Conservation (phyloP, 2,329 filamentous ascomycete genomes). For the Epichloe hybrida region DNA sequence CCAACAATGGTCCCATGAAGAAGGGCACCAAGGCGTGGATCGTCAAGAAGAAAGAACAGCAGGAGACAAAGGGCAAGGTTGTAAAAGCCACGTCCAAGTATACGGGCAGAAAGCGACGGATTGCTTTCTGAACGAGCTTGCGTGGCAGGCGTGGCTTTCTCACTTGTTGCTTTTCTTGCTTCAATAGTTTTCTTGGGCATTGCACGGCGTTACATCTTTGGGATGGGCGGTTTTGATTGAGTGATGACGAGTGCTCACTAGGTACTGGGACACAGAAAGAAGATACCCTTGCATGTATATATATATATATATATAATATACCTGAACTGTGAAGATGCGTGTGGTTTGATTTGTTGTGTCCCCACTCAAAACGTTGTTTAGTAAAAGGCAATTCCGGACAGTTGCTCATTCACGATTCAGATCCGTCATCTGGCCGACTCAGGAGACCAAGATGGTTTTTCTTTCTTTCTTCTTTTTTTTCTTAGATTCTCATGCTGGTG, state of each 20-base stretch:
- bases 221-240: not conserved
- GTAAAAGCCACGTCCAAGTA: constrained; percentile 85
- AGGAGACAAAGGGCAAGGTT: constrained; percentile 87
- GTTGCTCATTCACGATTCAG: too few species aligned
- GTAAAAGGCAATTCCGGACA: too few species aligned
- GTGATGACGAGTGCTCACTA: constrained; percentile 1
- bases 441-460: not conserved
- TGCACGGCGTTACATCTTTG: constrained; percentile 15
- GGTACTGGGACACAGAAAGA: constrained; percentile 1
- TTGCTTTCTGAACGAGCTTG: constrained; percentile 47
- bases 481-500: not conserved
- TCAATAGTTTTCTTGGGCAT: constrained; percentile 5
- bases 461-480: not conserved
- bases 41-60: constrained; percentile 76
- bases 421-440: too few species aligned
- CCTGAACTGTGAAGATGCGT: not conserved
- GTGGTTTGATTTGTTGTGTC: not conserved
- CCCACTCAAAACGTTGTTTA: not conserved
- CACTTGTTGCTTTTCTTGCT: not conserved
- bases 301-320: not conserved
- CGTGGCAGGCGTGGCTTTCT: not conserved
- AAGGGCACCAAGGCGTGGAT: constrained; percentile 85
- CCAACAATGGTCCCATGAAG: constrained; percentile 40
- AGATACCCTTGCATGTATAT: constrained; percentile 8
- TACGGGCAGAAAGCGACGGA: constrained; percentile 74